Conservation (phyloP, 768 basidiomycete species). For the Panaeolus cyanescens region DNA sequence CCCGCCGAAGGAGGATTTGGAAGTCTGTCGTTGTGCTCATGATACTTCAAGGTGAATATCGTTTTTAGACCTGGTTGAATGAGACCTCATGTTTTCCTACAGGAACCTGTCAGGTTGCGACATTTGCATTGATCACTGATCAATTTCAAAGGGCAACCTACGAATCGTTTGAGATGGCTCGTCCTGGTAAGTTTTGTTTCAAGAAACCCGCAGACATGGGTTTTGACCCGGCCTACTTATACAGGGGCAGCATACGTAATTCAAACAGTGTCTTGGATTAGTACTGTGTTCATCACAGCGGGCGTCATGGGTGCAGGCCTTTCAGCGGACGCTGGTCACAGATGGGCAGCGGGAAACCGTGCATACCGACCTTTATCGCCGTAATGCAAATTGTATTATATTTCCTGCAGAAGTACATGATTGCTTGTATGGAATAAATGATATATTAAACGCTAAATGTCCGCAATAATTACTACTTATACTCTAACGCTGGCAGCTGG, state of each 20-base stretch:
- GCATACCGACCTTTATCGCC: slow-evolving; percentile 50
- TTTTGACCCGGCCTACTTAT: background rate
- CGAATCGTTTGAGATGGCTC: slow-evolving; percentile 57
- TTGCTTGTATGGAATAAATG: background rate
- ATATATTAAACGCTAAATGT: background rate
- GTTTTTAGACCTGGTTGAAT: background rate
- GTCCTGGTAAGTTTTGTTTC: slow-evolving; percentile 47
- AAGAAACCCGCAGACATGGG: background rate
- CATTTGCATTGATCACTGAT: slow-evolving; percentile 68
- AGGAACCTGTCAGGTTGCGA: slow-evolving; percentile 62
- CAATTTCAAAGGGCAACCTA: slow-evolving; percentile 48
- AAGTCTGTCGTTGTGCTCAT: slow-evolving; percentile 68
- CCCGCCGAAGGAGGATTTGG: slow-evolving; percentile 77
- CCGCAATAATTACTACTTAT: background rate
- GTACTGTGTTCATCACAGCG: slow-evolving; percentile 49
- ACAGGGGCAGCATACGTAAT: slow-evolving; percentile 63
- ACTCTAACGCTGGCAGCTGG: too few relatives aligned
- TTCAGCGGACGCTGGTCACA: slow-evolving; percentile 59
- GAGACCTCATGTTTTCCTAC: background rate
- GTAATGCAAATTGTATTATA: slow-evolving; percentile 2
- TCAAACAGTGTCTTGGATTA: slow-evolving; percentile 63
- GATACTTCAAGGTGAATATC: slow-evolving; percentile 54
- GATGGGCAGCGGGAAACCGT: slow-evolving; percentile 79
- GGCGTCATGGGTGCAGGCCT: slow-evolving; percentile 66
- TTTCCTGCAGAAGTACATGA: background rate